These are phyloP conservation scores for Camptophora hylomeconis DNA, from an alignment of 2,329 filamentous ascomycete genomes.

Conservation along the genomic window DNA sequence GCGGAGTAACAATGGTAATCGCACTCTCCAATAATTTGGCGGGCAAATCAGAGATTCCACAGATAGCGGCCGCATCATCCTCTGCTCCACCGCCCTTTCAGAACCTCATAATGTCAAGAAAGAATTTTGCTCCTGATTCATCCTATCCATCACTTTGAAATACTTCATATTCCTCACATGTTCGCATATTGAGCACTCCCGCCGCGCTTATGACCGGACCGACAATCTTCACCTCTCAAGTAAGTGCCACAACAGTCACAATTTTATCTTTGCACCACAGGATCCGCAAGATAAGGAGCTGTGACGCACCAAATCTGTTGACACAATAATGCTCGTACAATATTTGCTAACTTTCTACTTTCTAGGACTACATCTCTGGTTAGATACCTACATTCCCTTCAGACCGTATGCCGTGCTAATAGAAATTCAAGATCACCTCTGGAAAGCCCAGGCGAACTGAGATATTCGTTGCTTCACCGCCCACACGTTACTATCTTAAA, in stretches of 20 bases:
- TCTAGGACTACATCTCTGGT: conserved; percentile 66
- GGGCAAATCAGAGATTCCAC: too few relatives aligned
- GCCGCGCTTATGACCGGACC: conserved; percentile 5
- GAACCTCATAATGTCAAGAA: too few relatives aligned
- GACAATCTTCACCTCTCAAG: conserved; percentile 6
- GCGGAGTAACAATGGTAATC: too few relatives aligned
- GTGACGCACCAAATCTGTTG: conserved; percentile 3
- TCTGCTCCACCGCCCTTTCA: too few relatives aligned
- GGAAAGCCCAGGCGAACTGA: conserved; percentile 40
- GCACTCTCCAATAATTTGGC: too few relatives aligned
- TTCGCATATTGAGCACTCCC: too few relatives aligned
- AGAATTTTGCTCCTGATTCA: too few relatives aligned
- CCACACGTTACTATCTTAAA: conserved; percentile 6
- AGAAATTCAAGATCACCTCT: conserved; percentile 36
- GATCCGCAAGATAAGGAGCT: conserved; percentile 4
- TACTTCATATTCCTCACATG: too few relatives aligned
- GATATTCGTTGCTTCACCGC: conserved; percentile 19
- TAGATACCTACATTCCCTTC: conserved; percentile 24
- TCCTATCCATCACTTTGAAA: too few relatives aligned
- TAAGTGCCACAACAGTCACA: conserved; percentile 6
- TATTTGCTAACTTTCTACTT: conserved; percentile 29
- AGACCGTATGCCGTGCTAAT: conserved; percentile 30
- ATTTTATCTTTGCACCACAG: too few relatives aligned
- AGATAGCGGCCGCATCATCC: too few relatives aligned
- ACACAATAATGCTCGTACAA: conserved; percentile 9